Evolutionary conservation across 331 rosid genomes (phyloP).

Genomic region (Erythrophleum ivorense): DNA sequence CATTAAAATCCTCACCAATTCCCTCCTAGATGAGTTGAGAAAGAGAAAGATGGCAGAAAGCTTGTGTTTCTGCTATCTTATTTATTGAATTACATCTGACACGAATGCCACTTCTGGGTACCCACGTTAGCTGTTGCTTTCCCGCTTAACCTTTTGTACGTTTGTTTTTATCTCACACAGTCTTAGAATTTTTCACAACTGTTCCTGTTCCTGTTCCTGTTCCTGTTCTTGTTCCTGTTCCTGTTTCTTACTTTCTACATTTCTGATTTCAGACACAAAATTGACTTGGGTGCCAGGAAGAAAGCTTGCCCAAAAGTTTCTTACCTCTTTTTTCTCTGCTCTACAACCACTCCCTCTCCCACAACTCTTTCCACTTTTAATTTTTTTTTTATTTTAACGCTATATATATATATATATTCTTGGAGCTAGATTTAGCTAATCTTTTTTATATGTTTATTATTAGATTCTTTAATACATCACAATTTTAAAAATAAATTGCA

Average conservation of each 20-base stretch:
- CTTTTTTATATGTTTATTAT: no score
- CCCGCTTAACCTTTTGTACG: conserved; percentile 40
- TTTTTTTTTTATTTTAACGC: no score
- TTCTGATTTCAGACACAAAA: conserved; percentile 47
- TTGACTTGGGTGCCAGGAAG: conserved; percentile 54
- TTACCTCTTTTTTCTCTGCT: conserved; percentile 36
- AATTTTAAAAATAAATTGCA: no score
- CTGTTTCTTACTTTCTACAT: not conserved
- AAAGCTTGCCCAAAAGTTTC: conserved; percentile 49
- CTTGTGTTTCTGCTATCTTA: not conserved
- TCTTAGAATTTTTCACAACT: conserved; percentile 42
- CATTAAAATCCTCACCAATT: no score
- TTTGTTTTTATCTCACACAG: conserved; percentile 36
- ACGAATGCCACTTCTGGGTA: not conserved
- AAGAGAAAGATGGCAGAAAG: not conserved
- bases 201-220: no score
- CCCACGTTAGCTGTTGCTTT: conserved; percentile 29
- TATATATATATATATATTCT: no score
- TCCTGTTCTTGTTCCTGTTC: not conserved
- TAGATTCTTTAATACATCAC: no score
- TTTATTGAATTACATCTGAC: conserved; percentile 21
- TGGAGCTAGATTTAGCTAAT: no score
- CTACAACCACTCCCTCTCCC: conserved; percentile 50
- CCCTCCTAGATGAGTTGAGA: no score
- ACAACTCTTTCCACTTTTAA: not conserved